Evolutionary conservation across 768 basidiomycete genomes (phyloP).

Genomic region (Cystoderma amianthinum): DNA sequence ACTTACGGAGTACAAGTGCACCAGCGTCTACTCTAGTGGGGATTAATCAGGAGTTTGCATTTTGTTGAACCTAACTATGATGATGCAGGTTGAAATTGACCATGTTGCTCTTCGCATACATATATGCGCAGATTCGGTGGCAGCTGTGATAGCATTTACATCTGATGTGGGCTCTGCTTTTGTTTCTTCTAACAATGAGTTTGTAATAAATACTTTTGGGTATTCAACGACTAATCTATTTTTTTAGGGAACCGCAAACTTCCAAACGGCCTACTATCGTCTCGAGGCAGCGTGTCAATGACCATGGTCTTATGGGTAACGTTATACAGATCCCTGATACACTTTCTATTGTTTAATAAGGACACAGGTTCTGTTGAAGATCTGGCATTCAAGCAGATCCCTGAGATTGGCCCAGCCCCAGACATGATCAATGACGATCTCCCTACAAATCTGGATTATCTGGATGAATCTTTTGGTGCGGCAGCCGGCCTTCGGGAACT

Average conservation of each 20-base stretch:
- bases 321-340: not conserved
- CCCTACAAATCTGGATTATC: slow-evolving; percentile 82
- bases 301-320: slow-evolving; percentile 30
- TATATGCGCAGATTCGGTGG: slow-evolving; percentile 73
- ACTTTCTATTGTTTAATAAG: not conserved
- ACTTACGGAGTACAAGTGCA: not conserved
- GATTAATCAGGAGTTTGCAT: slow-evolving; percentile 1
- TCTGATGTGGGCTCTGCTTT: slow-evolving; percentile 42
- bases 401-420: slow-evolving; percentile 71
- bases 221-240: not conserved
- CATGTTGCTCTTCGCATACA: slow-evolving; percentile 50
- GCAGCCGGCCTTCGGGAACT: slow-evolving; percentile 72
- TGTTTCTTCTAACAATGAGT: slow-evolving; percentile 24
- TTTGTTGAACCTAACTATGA: not conserved
- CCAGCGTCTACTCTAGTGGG: slow-evolving; percentile 32
- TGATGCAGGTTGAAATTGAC: slow-evolving; percentile 57
- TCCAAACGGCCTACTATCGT: slow-evolving; percentile 23
- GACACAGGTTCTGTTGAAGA: slow-evolving; percentile 70
- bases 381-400: slow-evolving; percentile 66
- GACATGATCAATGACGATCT: slow-evolving; percentile 92
- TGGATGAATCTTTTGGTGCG: slow-evolving; percentile 76
- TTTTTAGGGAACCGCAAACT: slow-evolving; percentile 15
- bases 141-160: slow-evolving; percentile 49
- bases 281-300: slow-evolving; percentile 13
- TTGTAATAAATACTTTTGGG: not conserved